Evolutionary conservation across 73 alveolate species (phyloP), one percentile per base, ranked within the genome.

Genomic region (Tetrahymena malaccensis): DNA sequence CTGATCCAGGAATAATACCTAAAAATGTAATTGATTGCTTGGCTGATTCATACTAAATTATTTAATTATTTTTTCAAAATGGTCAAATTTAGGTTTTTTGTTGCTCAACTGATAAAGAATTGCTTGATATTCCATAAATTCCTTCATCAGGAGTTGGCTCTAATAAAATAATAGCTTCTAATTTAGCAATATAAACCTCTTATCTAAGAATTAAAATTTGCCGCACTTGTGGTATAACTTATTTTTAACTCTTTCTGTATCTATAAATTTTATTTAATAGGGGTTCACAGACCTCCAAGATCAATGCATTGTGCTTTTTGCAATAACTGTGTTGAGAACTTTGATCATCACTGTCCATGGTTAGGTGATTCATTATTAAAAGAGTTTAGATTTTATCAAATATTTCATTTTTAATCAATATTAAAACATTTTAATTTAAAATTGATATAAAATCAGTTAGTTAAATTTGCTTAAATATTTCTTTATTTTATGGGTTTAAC

Each of bases 271-370:
- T 50, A 50, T 50, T 50, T 50, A 50, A 50, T 0, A 43, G 94
- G 57, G 1, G 55, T 97, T 0, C 96, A 96, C 34, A 44, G 99
- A 37, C 98, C 99, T 16, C 97, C 98, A 35, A 94, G 99, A 50
- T 22, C 96, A 34, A 94, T 94, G 43, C 99, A 97, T 94, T 97
- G 99, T 95, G 93, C 94, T 27, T 96, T 94, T 56, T 97, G 99
- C 95, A 95, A 97, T 57, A 97, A 97, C 94, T 97, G 99, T 85
- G 97, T 96, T 9, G 96, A 94, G n/a, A 94, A 94, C 25, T 97
- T 97, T 85, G 99, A 97, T 85, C 99, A 97, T 85, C 99, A 97
- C 94, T 97, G 99, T 43, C 93, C 93, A 35, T 97, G 99, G 99
- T 96, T 96, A 34, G 97, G 97, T 70, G 37, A 27, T n/a, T 4